Base-by-base conservation (phyloP, 2,329 filamentous ascomycete species). In the Pseudocercospora macadamiae region DNA sequence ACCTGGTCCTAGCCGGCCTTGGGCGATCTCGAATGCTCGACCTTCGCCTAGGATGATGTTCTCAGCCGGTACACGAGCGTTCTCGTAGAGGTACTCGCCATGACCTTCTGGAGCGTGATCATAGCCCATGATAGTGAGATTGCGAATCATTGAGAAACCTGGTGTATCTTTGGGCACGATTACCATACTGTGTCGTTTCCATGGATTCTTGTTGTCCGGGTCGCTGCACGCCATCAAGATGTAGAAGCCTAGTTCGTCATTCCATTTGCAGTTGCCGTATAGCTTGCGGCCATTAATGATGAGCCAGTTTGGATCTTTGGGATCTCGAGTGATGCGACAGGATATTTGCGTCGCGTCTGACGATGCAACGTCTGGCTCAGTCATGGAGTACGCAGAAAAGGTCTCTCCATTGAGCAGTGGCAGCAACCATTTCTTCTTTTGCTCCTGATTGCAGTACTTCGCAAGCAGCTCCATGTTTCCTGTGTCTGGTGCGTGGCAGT, bases 11-110 rank as follows among this genome's bases (percentile, higher is more conserved):
- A 97, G 87, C 64, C 93, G 90, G 57, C 93, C 93, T 76, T 97
- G 93, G 71, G 97, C 96, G 72, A 97, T 96, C 77, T 97, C 93
- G 74, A 97, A 97, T n/a, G 93, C 93, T 62, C 90, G 87, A 64
- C 93, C 93, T 75, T 95, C 91, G 60, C 93, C 93, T 2, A 97
- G 88, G 10, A 97, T 90, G 72, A 97, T 88, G 78, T 90, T 93
- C 68, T 80, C 79, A 23, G 82, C 86, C 5, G 93, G 93, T 0
- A 97, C 89, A 56, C 92, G 89, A 62, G 96, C 93, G 73, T 97
- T 89, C 54, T 87, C 82, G 78, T 97, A 97, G 37, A 81, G 84
- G 71, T 97, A 86, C 19, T 45, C 16, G 42, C 91, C 93, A 77
- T 97, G 93, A 55, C 93, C 93, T 75, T 97, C 93, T 3, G 93